Evolutionary conservation across 768 basidiomycete genomes (phyloP), one percentile per base, ranked within the genome.

Genomic region (Tylopilus intermedius): DNA sequence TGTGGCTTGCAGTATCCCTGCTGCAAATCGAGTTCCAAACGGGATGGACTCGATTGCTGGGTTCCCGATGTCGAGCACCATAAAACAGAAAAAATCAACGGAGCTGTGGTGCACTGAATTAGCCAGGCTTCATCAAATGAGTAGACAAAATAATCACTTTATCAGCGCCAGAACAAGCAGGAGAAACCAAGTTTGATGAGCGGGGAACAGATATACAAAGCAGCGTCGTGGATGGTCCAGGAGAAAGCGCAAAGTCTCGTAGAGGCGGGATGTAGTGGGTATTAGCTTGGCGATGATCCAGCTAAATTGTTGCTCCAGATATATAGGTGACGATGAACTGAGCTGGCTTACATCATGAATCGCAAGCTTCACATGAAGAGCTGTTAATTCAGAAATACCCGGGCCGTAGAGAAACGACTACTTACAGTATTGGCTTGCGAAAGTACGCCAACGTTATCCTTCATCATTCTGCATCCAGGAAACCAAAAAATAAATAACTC

Each of bases 171-270:
- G 75, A 22, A 94, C 67, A 1, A 80, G 78, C 2, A 91, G 56
- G 5, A 96, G 79, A 59, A 95, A 89, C 90, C 92, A 93, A 3
- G 94, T 96, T 64, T 96, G 94, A 62, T 94, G 90, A 0, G 91
- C 84, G 0, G 93, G 93, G 60, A 95, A 95, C 8, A 95, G 78
- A 66, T 93, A 90, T 10, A 92, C 81, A 63, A 88, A 94, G 68
- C 93, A 95, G 56, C 90, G 82, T 10, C 95, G 82, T 11, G 95
- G 95, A 65, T 97, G 95, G 62, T 97, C 93, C 8, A 99, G 79
- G 8, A 99, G 80, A 67, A 98, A 99, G 50, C 84, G 86, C 1
- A 96, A 74, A 0, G 92, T 91, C 70, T 94, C 91, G 44, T 82
- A 72, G 0, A 83, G 62, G 0, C 82, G 79, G 13, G 90, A 91